These are phyloP conservation scores for Hondaea fermentalgiana DNA, from an alignment of 108 stramenopile species.

Conservation along the genomic window DNA sequence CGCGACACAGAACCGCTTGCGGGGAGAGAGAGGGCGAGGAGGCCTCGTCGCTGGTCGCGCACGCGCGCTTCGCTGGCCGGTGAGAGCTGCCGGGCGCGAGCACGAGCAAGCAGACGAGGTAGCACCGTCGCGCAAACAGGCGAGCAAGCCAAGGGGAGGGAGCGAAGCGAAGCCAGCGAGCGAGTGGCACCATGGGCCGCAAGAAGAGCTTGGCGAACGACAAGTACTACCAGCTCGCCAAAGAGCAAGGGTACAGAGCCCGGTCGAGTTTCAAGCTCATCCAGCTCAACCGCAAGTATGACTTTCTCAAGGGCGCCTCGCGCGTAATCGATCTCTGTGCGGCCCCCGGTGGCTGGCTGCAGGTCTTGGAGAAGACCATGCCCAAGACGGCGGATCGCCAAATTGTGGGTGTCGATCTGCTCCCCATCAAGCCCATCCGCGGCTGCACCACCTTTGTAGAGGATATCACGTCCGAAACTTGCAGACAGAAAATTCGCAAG, in stretches of 20 bases:
- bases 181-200: not conserved
- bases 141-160: too few relatives aligned
- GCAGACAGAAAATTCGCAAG: constrained; percentile 66
- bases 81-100: too few relatives aligned
- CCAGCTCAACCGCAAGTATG: constrained; percentile 95
- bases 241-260: constrained; percentile 67
- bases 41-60: too few relatives aligned
- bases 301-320: constrained; percentile 64
- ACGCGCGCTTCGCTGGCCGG: too few relatives aligned
- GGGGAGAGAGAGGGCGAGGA: too few relatives aligned
- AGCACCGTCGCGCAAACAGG: too few relatives aligned
- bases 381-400: constrained; percentile 34
- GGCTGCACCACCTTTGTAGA: constrained; percentile 83
- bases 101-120: too few relatives aligned
- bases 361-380: constrained; percentile 76
- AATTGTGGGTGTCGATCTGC: constrained; percentile 91
- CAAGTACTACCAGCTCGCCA: constrained; percentile 75
- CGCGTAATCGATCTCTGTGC: constrained; percentile 92
- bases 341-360: constrained; percentile 99
- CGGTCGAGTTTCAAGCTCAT: constrained; percentile 87
- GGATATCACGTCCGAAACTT: constrained; percentile 94
- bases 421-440: constrained; percentile 76
- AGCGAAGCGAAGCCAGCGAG: too few relatives aligned
- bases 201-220: constrained; percentile 44
- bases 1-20: too few relatives aligned